Conservation (phyloP, 768 basidiomycete species). For the Kockovaella imperatae region DNA sequence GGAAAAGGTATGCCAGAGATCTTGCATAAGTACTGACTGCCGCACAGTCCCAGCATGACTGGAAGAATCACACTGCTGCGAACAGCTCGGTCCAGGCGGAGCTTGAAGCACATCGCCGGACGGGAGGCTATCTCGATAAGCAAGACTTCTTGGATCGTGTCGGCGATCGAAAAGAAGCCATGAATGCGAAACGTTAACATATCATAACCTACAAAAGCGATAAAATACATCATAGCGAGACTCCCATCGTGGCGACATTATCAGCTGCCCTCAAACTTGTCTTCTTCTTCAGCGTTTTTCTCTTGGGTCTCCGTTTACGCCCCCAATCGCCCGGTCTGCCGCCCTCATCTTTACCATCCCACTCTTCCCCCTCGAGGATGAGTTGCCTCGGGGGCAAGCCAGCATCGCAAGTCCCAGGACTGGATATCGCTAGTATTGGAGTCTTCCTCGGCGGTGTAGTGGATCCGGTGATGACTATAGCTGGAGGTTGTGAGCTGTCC, state of each 20-base stretch:
- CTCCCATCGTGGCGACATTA: too few relatives aligned
- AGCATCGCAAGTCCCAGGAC: constrained; percentile 39
- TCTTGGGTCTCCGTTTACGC: constrained; percentile 8
- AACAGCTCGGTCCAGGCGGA: constrained; percentile 15
- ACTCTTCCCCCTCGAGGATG: constrained; percentile 42
- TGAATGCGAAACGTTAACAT: constrained; percentile 10
- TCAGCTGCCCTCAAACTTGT: too few relatives aligned
- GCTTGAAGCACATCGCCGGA: constrained; percentile 29
- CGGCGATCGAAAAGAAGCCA: constrained; percentile 33
- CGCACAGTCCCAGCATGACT: constrained; percentile 13
- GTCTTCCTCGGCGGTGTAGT: constrained; percentile 11
- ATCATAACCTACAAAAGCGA: too few relatives aligned
- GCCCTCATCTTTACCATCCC: constrained; percentile 33
- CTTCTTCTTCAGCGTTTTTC: constrained; percentile 9
- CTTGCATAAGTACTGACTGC: background rate
- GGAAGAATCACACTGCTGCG: constrained; percentile 29
- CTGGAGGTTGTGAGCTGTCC: background rate
- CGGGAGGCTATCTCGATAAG: constrained; percentile 47
- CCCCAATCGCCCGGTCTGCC: constrained; percentile 17
- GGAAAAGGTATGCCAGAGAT: constrained; percentile 31
- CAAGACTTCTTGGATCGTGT: constrained; percentile 63
- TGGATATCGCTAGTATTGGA: constrained; percentile 36
- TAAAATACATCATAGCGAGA: too few relatives aligned
- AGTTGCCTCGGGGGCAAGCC: constrained; percentile 37
- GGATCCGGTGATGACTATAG: background rate